Base-by-base conservation (phyloP, 805 yeast species). In the Wickerhamiella nectarea region DNA sequence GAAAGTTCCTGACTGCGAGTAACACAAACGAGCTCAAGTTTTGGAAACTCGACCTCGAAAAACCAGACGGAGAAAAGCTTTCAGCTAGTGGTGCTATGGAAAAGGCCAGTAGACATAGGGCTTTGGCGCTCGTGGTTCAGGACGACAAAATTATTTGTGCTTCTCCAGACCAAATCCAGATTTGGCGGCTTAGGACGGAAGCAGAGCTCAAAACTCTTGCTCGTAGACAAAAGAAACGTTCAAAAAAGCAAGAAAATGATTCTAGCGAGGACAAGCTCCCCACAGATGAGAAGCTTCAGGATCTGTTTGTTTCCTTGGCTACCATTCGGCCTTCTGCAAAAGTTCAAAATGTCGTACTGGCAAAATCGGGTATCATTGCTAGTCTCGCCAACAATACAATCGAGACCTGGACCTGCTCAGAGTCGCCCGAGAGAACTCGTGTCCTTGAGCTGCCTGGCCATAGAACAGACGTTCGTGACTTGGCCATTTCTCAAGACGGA, bases 381-480 rank as follows among this genome's bases (percentile, higher is more conserved):
- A 72, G 91, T 1, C 69, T 86, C 18, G 65, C 78, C 7, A 78
- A 78, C 56, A 91, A 91, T 60, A 71, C 81, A 8, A 63, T 89
- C 12, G 94, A 85, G 55, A 74, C 74, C 55, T 78, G 80, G 62
- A 57, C 68, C 1, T 64, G 68, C 26, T 37, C 38, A 9, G 51
- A 50, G n/a, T 45, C 41, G 29, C 49, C 51, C 6, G 52, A 50
- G 34, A 46, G 48, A 2, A 63, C 68, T 36, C 73, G 73, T 53
- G 61, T 77, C 2, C 67, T 91, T 18, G 95, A 86, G 40, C 61
- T 76, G 34, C 71, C 74, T 43, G 99, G 98, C 17, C 96, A 87
- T 60, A 75, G 96, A 58, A 76, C 85, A 2, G 99, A 91, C 60
- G 71, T 89, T 21, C 72, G 98, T 54, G 71, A 94, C 4, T 66